phyloP scores from a whole-genome alignment of 345 rosid genomes.

The Viola odorata region DNA sequence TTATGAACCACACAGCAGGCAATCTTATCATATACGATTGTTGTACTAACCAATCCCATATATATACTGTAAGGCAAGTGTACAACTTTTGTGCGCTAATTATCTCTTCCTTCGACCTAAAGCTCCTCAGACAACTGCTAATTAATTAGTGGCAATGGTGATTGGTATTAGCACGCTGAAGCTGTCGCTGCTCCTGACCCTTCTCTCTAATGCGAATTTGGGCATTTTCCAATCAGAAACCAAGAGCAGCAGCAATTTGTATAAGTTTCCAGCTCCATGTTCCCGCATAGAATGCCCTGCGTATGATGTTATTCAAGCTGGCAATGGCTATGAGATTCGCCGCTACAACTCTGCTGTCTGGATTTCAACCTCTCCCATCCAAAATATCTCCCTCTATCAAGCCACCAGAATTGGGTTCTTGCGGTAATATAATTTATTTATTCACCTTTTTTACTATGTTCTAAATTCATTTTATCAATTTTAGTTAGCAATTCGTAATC shows the following conservation, averaged over 20 bases:
- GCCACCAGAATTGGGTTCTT: slow-evolving; percentile 73
- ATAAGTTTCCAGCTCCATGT: slow-evolving; percentile 57
- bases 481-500: no score
- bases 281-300: slow-evolving; percentile 72
- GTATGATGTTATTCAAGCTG: slow-evolving; percentile 43
- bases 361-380: slow-evolving; percentile 63
- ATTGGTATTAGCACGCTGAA: neutral
- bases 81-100: no score
- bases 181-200: slow-evolving; percentile 30
- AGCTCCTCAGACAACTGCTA: no score
- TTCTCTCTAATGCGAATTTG: slow-evolving; percentile 35
- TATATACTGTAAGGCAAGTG: no score
- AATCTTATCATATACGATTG: no score
- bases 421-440: slow-evolving; percentile 30
- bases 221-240: slow-evolving; percentile 15
- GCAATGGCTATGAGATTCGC: slow-evolving; percentile 67
- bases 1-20: no score
- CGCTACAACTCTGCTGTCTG: slow-evolving; percentile 49
- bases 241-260: neutral
- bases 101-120: no score
- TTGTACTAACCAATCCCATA: no score
- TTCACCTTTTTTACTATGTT: neutral
- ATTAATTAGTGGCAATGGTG: neutral
- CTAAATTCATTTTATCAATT: no score
- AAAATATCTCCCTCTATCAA: slow-evolving; percentile 65